Base-by-base conservation (phyloP, 495 filamentous ascomycete genomes). In the Jackrogersella minutella region DNA sequence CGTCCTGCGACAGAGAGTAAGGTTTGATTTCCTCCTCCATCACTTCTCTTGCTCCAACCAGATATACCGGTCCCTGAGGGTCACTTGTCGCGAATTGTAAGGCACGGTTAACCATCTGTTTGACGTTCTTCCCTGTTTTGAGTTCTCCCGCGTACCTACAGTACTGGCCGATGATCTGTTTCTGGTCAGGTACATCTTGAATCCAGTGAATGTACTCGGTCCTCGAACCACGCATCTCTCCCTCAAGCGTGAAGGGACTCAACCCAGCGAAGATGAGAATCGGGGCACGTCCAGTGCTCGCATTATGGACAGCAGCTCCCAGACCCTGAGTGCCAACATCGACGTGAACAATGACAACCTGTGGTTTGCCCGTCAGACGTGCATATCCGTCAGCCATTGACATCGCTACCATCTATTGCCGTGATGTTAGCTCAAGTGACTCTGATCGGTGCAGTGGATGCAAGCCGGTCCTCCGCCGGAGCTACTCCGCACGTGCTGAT, bases 151-250 rank as follows among this genome's bases (percentile, higher is more conserved):
- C 80, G 73, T 97, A 98, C n/a, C 94, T 86, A 73, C 94, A 97
- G 74, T 98, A 98, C 77, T 98, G 94, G 2, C 85, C 84, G 10
- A 98, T 82, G 62, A 98, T 97, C 74, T 90, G 88, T 73, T 92
- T 93, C 78, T 98, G 94, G 64, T 98, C 93, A 0, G 93, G 94
- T 5, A 97, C 92, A 78, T 98, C 92, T 72, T 98, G 94, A 37
- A 97, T 93, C 91, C 94, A 98, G 72, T 98, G 94, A 71, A 97
- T 98, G 74, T 94, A 97, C 77, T 97, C 94, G 0, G 93, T 97
- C 39, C 94, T 84, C 3, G 87, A 91, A 1, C 94, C 94, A 17
- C 91, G 84, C 81, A 93, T 85, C 78, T 97, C 94, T 3, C 94
- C 94, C 66, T 98, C 93, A 33, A 91, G 86, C 2, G 94, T 97